Percentiles rank a stretch among this genome's conserved stretches.
These are phyloP conservation scores for Caloboletus inedulis DNA, from an alignment of 1,284 basidiomycete genomes.

Conservation along the genomic window DNA sequence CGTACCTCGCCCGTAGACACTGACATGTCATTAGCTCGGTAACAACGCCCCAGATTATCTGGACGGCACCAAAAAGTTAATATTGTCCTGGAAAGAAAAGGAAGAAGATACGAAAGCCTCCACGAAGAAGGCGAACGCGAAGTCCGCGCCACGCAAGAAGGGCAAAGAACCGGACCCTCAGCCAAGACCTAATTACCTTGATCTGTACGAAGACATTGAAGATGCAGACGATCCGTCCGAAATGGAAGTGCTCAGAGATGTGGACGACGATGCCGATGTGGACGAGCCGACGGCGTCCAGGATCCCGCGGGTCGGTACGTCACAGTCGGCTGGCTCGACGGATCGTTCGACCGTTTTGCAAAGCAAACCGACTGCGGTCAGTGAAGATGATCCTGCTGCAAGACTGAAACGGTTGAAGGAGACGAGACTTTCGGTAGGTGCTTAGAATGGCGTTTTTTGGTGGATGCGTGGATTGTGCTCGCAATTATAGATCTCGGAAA, in stretches of 20 bases:
- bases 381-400: constrained; percentile 14
- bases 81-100: constrained; percentile 29
- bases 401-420: constrained; percentile 21
- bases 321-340: neutral
- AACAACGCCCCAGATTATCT: constrained; percentile 25
- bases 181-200: neutral
- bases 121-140: constrained; percentile 23
- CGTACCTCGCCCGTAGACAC: neutral
- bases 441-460: neutral
- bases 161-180: constrained; percentile 20
- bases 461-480: neutral
- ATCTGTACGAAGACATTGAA: constrained; percentile 33
- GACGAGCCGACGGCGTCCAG: constrained; percentile 7
- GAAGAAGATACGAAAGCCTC: constrained; percentile 19
- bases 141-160: constrained; percentile 17
- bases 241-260: constrained; percentile 16
- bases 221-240: constrained; percentile 26
- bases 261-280: constrained; percentile 4
- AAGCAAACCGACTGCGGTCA: neutral
- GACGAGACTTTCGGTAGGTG: constrained; percentile 19
- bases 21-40: constrained; percentile 23
- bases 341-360: neutral
- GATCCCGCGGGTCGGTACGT: constrained; percentile 10
- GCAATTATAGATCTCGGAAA: constrained; percentile 17
- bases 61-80: constrained; percentile 14